Conservation (phyloP, 2,329 filamentous ascomycete genomes). For the Xylariaceae sp. region DNA sequence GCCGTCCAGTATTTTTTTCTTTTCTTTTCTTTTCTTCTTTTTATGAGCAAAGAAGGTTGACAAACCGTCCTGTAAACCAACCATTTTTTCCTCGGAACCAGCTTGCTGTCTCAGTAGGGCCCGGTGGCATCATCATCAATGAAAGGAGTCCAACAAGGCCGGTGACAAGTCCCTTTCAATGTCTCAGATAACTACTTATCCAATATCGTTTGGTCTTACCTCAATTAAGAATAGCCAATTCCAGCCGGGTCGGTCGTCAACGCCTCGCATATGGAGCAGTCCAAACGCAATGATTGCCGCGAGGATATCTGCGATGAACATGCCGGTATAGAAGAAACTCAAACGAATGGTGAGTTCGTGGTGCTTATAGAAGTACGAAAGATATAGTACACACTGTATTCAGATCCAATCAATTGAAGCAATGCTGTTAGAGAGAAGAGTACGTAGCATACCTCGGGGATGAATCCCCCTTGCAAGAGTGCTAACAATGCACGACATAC, state of each 20-base stretch:
- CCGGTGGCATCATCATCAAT: conserved; percentile 54
- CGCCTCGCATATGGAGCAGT: conserved; percentile 41
- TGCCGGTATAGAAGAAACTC: conserved; percentile 43
- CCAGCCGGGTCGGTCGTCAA: conserved; percentile 42
- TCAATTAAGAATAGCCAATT: conserved; percentile 57
- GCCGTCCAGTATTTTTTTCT: too few species aligned
- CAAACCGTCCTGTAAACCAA: conserved; percentile 57
- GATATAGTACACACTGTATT: conserved; percentile 34
- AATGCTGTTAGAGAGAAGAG: not conserved
- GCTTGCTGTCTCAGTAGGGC: conserved; percentile 49
- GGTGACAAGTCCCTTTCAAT: conserved; percentile 30
- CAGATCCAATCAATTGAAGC: not conserved
- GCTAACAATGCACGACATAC: conserved; percentile 32
- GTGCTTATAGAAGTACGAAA: conserved; percentile 40
- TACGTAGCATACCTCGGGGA: conserved; percentile 32
- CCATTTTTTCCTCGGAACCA: conserved; percentile 50
- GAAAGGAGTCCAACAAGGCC: conserved; percentile 49
- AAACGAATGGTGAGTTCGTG: conserved; percentile 43
- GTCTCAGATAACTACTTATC: not conserved
- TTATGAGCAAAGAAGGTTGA: not conserved
- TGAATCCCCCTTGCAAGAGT: conserved; percentile 37
- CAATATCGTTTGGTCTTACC: conserved; percentile 39
- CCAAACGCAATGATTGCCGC: conserved; percentile 42
- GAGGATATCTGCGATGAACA: conserved; percentile 38
- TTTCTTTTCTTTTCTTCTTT: too few species aligned